These are phyloP conservation scores for Royoungia palumana DNA, from an alignment of 768 basidiomycete genomes.

Conservation along the genomic window DNA sequence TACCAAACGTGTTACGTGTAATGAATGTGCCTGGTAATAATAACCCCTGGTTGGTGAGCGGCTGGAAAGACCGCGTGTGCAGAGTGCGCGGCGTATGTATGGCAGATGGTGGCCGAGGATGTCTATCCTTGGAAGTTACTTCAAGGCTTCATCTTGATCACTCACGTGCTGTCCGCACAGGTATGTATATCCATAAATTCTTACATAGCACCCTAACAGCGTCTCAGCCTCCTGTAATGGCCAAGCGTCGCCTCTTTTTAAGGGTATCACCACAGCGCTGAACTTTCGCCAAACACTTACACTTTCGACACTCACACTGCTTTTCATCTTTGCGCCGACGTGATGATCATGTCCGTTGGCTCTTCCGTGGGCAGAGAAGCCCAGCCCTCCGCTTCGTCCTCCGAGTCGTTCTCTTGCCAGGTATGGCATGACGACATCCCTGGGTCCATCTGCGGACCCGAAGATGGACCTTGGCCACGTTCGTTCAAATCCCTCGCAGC, in stretches of 20 bases:
- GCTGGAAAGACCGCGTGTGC: conserved; percentile 29
- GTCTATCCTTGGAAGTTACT: conserved; percentile 12
- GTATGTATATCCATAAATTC: conserved; percentile 23
- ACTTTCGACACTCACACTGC: neutral
- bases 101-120: conserved; percentile 12
- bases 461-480: conserved; percentile 65
- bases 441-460: conserved; percentile 57
- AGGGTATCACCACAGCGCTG: conserved; percentile 10
- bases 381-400: conserved; percentile 1
- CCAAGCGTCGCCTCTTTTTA: conserved; percentile 32
- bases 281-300: conserved; percentile 3
- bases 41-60: neutral
- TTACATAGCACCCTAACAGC: conserved; percentile 20
- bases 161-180: conserved; percentile 29
- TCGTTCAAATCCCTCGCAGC: conserved; percentile 50
- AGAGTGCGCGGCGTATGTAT: neutral
- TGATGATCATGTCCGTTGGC: conserved; percentile 18
- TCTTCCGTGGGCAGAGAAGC: conserved; percentile 12
- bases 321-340: conserved; percentile 1
- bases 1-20: conserved; percentile 13
- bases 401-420: conserved; percentile 32
- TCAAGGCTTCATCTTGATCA: conserved; percentile 3
- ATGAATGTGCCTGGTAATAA: conserved; percentile 7
- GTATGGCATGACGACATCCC: conserved; percentile 61
- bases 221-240: conserved; percentile 17